A percentile compares a stretch with the other conserved stretches of the same genome.
phyloP scores from a whole-genome alignment of 192 early-diverging fungal species.

The Rhizophagus sp. region DNA sequence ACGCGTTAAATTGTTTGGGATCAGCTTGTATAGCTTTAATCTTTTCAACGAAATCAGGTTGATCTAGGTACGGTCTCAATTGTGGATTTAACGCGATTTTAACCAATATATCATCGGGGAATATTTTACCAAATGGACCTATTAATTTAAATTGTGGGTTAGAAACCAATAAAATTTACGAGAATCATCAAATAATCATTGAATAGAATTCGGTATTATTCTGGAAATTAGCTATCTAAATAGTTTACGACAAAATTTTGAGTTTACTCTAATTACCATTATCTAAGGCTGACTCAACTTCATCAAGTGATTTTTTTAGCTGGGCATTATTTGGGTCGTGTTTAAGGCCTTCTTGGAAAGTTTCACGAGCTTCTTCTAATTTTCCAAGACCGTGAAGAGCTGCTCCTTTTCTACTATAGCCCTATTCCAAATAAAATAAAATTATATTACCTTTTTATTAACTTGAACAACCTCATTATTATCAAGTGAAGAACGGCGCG shows the following conservation, averaged over 20 bases:
- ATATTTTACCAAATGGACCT: constrained; percentile 58
- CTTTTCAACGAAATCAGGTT: constrained; percentile 77
- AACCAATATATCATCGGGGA: constrained; percentile 71
- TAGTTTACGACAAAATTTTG: not conserved
- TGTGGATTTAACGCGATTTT: constrained; percentile 87
- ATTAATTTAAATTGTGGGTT: not conserved
- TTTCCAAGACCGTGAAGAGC: constrained; percentile 77
- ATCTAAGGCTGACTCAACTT: constrained; percentile 66
- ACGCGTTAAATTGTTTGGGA: constrained; percentile 61
- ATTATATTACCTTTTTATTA: not conserved
- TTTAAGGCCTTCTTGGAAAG: constrained; percentile 76
- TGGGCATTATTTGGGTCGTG: constrained; percentile 77
- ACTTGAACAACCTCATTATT: not conserved
- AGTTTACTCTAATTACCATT: constrained; percentile 26
- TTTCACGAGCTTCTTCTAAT: constrained; percentile 71
- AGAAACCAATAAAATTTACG: too few species aligned
- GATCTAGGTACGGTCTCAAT: constrained; percentile 65
- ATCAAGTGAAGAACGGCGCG: not conserved
- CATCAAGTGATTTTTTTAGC: constrained; percentile 75
- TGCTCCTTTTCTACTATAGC: constrained; percentile 88
- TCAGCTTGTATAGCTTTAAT: constrained; percentile 76
- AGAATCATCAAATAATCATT: too few species aligned
- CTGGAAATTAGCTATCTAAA: too few species aligned
- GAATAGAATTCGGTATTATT: too few species aligned
- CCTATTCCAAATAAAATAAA: constrained; percentile 11